Evolutionary conservation across 1,284 basidiomycete genomes (phyloP).

Genomic region (Cryptococcus amylolentus): DNA sequence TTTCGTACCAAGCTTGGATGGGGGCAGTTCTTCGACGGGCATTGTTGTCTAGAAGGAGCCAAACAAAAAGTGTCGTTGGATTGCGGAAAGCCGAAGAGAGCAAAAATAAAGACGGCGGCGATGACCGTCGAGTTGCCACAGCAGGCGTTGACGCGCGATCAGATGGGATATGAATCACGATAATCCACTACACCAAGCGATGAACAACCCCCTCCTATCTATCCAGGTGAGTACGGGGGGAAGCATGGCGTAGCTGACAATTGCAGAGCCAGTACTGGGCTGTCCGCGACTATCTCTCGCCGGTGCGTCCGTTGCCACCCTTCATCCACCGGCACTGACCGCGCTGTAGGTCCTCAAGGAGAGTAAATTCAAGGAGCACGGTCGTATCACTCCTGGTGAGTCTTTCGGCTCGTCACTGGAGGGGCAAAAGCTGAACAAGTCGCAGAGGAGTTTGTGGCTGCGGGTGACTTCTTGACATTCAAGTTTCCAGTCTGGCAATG

Average conservation of each 20-base stretch:
- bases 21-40: slow-evolving; percentile 47
- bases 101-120: not conserved
- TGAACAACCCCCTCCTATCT: slow-evolving; percentile 49
- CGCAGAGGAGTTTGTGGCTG: slow-evolving; percentile 90
- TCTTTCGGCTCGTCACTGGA: slow-evolving; percentile 1
- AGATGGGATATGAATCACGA: not conserved
- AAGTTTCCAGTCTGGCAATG: slow-evolving; percentile 96
- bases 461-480: slow-evolving; percentile 89
- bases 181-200: slow-evolving; percentile 5
- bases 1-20: slow-evolving; percentile 48
- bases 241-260: slow-evolving; percentile 7
- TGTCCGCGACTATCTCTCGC: slow-evolving; percentile 92
- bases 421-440: slow-evolving; percentile 1
- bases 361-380: slow-evolving; percentile 98
- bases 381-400: slow-evolving; percentile 89
- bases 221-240: slow-evolving; percentile 43
- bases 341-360: slow-evolving; percentile 80
- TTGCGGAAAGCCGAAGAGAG: not conserved
- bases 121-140: not conserved
- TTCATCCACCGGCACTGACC: not conserved
- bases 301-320: slow-evolving; percentile 56
- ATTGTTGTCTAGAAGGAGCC: not conserved
- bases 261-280: slow-evolving; percentile 84
- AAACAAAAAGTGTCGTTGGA: not conserved
- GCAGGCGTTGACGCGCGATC: not conserved